Evolutionary conservation across 78 protist species (phyloP).

Genomic region (Protostelium mycophagum): DNA sequence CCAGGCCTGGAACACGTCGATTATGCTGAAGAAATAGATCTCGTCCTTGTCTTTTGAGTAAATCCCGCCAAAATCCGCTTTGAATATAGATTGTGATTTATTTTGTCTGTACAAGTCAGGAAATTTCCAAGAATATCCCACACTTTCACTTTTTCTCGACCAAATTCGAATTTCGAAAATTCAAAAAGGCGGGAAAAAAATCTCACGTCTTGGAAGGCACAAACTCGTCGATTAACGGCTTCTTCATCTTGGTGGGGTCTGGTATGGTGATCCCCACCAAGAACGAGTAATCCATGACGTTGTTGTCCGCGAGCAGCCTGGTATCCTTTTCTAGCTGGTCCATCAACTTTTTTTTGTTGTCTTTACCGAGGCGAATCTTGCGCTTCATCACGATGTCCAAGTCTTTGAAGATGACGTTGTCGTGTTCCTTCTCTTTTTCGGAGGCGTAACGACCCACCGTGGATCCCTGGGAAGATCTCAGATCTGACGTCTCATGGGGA

Average conservation of each 20-base stretch:
- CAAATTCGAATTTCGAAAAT: too few relatives aligned
- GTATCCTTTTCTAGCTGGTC: slow-evolving; percentile 62
- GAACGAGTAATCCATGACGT: slow-evolving; percentile 78
- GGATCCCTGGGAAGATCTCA: not conserved
- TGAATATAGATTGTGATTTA: not conserved
- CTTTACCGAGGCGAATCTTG: slow-evolving; percentile 37
- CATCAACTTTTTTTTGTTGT: slow-evolving; percentile 19
- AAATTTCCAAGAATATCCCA: too few relatives aligned
- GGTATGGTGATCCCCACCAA: slow-evolving; percentile 62
- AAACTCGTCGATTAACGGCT: not conserved
- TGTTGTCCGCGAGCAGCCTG: slow-evolving; percentile 15
- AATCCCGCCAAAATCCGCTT: not conserved
- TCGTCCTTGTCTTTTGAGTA: not conserved
- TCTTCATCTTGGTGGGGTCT: not conserved
- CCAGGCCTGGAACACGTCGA: not conserved
- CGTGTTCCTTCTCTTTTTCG: slow-evolving; percentile 33
- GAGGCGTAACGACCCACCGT: slow-evolving; percentile 55
- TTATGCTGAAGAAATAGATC: not conserved
- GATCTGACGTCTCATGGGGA: too few relatives aligned
- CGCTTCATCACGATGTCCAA: slow-evolving; percentile 34
- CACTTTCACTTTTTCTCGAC: too few relatives aligned
- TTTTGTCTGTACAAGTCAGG: too few relatives aligned
- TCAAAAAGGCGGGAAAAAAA: too few relatives aligned
- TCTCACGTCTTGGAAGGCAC: too few relatives aligned
- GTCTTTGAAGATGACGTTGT: slow-evolving; percentile 53